Evolutionary conservation across 2,329 filamentous ascomycete species (phyloP).

Genomic region (Pseudocercospora ulei): DNA sequence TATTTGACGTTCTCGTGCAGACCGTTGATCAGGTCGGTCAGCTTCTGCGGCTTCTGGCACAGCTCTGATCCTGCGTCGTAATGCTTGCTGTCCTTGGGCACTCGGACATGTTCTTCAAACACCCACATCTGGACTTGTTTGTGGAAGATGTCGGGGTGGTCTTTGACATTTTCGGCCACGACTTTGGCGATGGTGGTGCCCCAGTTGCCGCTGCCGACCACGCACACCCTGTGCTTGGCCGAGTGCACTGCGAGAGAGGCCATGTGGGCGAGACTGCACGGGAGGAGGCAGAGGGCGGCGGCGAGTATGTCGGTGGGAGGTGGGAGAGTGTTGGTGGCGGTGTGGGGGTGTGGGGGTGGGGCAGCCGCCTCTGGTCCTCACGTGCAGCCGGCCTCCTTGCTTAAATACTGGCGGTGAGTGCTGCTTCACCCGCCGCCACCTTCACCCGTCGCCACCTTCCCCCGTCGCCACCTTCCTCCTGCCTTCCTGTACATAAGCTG

Average conservation of each 20-base stretch:
- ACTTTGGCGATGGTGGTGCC: conserved; percentile 97
- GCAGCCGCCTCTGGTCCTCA: too few relatives aligned
- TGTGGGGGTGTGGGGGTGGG: too few relatives aligned
- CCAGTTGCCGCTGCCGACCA: conserved; percentile 96
- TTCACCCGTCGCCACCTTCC: too few relatives aligned
- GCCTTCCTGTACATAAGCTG: too few relatives aligned
- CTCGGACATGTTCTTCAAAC: conserved; percentile 77
- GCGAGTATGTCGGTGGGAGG: too few relatives aligned
- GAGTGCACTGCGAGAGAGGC: conserved; percentile 44
- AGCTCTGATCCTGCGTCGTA: conserved; percentile 53
- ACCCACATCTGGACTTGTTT: conserved; percentile 97
- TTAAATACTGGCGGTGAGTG: too few relatives aligned
- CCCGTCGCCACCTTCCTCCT: too few relatives aligned
- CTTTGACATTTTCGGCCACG: conserved; percentile 79
- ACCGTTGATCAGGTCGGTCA: conserved; percentile 82
- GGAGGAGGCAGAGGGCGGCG: background rate
- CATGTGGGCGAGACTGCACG: conserved; percentile 32
- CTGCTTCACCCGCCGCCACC: too few relatives aligned
- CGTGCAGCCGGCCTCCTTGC: too few relatives aligned
- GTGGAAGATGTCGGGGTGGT: conserved; percentile 72
- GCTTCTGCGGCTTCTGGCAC: conserved; percentile 64
- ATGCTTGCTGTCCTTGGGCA: conserved; percentile 61
- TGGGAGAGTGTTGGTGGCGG: too few relatives aligned
- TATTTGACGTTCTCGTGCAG: conserved; percentile 97
- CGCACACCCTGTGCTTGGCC: conserved; percentile 82